Conservation (phyloP, 2,329 filamentous ascomycete species). For the Exserohilum turcica region DNA sequence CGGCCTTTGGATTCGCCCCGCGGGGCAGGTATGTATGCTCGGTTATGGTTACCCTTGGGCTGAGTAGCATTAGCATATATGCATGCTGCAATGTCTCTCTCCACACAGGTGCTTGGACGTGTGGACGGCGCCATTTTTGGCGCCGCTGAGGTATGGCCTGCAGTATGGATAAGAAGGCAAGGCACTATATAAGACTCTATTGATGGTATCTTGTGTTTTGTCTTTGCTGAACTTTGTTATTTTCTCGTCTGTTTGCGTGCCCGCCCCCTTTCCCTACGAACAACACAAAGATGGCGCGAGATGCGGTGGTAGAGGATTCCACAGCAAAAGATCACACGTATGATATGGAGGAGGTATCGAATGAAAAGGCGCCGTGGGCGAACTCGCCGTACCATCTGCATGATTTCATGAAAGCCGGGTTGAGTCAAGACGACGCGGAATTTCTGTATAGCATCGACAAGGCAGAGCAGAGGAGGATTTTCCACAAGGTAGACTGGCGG, state of each 20-base stretch:
- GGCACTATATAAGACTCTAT: neutral
- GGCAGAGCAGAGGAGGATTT: slow-evolving; percentile 29
- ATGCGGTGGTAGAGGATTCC: neutral
- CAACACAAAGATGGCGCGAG: neutral
- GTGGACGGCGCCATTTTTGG: no score
- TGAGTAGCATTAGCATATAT: no score
- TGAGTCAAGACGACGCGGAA: slow-evolving; percentile 32
- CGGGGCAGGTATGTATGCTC: neutral
- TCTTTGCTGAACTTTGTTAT: neutral
- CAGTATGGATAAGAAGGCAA: neutral
- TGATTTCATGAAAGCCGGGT: slow-evolving; percentile 15
- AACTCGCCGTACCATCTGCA: slow-evolving; percentile 14
- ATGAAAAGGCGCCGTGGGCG: neutral
- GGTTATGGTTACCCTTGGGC: neutral
- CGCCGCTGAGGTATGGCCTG: neutral
- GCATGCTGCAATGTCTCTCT: no score
- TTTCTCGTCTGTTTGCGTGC: neutral
- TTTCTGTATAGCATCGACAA: slow-evolving; percentile 32
- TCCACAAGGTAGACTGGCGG: slow-evolving; percentile 32
- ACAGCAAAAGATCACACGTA: neutral
- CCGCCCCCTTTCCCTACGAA: neutral
- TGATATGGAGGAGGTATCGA: neutral
- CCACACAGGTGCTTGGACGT: no score
- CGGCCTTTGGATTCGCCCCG: neutral
- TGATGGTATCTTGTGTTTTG: neutral